Percentiles rank a stretch among this genome's conserved stretches.
Conservation (phyloP, 2,329 filamentous ascomycete genomes). For the Dothideomycetes sp. region DNA sequence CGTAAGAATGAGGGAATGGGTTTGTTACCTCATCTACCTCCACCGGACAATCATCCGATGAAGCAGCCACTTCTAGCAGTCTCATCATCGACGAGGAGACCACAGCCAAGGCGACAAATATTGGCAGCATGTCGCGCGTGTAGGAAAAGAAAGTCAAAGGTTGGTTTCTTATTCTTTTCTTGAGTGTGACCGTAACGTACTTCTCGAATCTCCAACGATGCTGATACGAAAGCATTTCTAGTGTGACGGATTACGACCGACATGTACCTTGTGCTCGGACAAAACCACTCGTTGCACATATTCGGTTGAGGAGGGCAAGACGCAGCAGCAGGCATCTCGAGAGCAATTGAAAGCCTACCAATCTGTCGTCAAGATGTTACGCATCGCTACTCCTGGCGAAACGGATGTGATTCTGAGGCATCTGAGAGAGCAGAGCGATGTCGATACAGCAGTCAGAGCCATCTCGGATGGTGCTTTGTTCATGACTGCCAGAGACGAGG, state of each 20-base stretch:
- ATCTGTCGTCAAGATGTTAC: constrained; percentile 1
- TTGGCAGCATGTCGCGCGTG: constrained; percentile 8
- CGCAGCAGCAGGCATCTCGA: constrained; percentile 10
- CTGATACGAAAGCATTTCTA: background rate
- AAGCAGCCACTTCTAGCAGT: background rate
- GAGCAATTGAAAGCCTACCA: constrained; percentile 5
- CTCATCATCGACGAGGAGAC: background rate
- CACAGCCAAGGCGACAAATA: constrained; percentile 4
- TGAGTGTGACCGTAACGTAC: background rate
- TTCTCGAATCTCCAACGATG: background rate
- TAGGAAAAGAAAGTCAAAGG: constrained; percentile 8
- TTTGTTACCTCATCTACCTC: background rate
- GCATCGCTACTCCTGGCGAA: background rate
- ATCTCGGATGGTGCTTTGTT: too few species aligned
- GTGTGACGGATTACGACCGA: constrained; percentile 7
- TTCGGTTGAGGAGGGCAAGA: constrained; percentile 11
- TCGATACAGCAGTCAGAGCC: constrained; percentile 3
- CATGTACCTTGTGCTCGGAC: constrained; percentile 3
- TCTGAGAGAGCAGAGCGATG: constrained; percentile 1
- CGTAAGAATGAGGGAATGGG: too few species aligned
- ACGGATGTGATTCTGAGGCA: background rate
- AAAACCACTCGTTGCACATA: constrained; percentile 3
- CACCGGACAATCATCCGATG: background rate
- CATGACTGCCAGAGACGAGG: too few species aligned
- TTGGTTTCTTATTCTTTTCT: background rate